Conservation (phyloP, 345 rosid species). For the Gossypium longicalyx region DNA sequence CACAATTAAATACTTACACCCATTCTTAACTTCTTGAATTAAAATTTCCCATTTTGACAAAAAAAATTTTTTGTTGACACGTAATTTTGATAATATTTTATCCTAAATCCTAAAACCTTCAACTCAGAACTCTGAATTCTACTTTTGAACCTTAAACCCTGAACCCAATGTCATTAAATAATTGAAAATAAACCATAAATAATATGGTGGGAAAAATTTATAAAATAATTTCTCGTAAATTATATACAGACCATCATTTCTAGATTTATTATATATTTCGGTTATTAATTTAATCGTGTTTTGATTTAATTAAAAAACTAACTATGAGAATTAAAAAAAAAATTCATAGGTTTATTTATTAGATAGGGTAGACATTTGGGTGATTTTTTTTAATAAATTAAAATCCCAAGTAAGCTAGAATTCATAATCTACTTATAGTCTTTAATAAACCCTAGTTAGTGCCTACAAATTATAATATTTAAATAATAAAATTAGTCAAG, state of each 20-base stretch:
- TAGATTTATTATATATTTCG: no score
- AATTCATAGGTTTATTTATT: background rate
- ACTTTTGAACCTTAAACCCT: fast-evolving
- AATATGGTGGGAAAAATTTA: no score
- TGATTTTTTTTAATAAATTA: background rate
- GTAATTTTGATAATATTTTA: no score
- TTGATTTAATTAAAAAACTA: no score
- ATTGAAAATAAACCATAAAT: fast-evolving
- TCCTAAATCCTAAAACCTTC: no score
- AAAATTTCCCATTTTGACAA: no score
- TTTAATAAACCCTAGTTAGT: background rate
- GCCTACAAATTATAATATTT: background rate
- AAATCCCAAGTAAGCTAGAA: background rate
- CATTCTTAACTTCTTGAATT: background rate
- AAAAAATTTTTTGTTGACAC: fast-evolving
- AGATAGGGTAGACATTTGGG: background rate
- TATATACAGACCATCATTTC: no score
- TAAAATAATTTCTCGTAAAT: no score
- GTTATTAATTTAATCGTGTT: no score
- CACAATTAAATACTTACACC: background rate
- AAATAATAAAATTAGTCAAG: background rate
- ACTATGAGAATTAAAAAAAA: background rate
- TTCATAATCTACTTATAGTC: background rate
- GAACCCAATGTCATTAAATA: no score
- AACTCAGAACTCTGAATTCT: fast-evolving